Evolutionary conservation across 768 basidiomycete species (phyloP), one percentile per base, ranked within the genome.

Genomic region (Pleurotus salmoneostramineus): DNA sequence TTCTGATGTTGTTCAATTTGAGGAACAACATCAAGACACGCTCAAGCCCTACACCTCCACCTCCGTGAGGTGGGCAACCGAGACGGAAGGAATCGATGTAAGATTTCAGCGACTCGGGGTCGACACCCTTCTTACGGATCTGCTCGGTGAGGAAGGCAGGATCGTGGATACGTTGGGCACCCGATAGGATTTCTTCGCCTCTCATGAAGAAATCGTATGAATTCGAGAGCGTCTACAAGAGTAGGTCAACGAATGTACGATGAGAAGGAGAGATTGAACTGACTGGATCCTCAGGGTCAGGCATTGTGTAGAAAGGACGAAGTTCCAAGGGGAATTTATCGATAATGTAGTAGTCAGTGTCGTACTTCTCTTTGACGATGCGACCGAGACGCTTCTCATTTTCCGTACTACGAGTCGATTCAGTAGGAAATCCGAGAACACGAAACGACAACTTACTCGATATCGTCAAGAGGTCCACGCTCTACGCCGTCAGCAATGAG

Each of bases 161-260:
- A 63, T 98, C 94, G 74, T 99, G 97, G 56, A 98, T 88, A 73
- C 97, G 94, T 71, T 99, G 97, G 31, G 96, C 97, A 12, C 97
- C 97, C 3, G 96, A 98, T 42, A 98, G 81, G 67, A 99, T 98
- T 72, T 99, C 97, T 74, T 99, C 95, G 8, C 97, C 97, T 34
- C 97, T 85, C 96, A 99, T 98, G 83, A 99, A 98, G 77, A 99
- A 98, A 75, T 99, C 97, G 72, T 98, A 99, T 21, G 97, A 98
- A 74, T 98, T 98, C 51, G 97, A 98, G 42, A 97, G 78, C 6
- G 84, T 86, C 89, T 95, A 33, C 32, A 49, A 48, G 36, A 15
- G 33, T 3, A 40, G 10, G 60, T 17, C 60, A 63, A 56, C 40
- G 42, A 35, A 61, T 48, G 45, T 48, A 52, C 60, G 52, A 60